A percentile compares a stretch with the other conserved stretches of the same genome.
These are phyloP conservation scores for Protomyces macrosporus DNA, from an alignment of 1,139 yeast species.

Conservation along the genomic window DNA sequence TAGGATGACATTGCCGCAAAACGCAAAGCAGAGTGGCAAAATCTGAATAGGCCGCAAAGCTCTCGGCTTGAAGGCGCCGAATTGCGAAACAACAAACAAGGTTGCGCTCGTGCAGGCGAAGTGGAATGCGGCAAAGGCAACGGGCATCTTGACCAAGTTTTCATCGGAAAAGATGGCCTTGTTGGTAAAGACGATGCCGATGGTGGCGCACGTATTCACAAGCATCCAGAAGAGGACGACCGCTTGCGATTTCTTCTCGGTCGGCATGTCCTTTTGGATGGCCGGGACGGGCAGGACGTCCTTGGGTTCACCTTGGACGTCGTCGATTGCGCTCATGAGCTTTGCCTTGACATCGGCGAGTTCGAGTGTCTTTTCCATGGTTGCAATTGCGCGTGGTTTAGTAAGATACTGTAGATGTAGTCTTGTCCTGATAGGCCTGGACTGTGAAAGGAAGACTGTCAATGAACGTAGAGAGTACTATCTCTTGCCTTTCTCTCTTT, in stretches of 20 bases:
- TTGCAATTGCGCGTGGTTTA: background rate
- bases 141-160: conserved; percentile 21
- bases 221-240: conserved; percentile 24
- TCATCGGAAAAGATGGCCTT: conserved; percentile 24
- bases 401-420: too few relatives aligned
- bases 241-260: conserved; percentile 1
- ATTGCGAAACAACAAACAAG: conserved; percentile 10
- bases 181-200: conserved; percentile 26
- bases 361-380: conserved; percentile 13
- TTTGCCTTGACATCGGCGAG: conserved; percentile 21
- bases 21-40: conserved; percentile 24
- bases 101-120: conserved; percentile 22
- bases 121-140: conserved; percentile 23
- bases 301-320: conserved; percentile 4
- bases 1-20: conserved; percentile 22
- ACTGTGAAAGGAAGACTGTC: too few relatives aligned
- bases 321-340: conserved; percentile 23
- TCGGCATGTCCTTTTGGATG: conserved; percentile 4
- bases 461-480: too few relatives aligned
- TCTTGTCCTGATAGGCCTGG: too few relatives aligned
- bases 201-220: conserved; percentile 20
- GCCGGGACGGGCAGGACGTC: conserved; percentile 17
- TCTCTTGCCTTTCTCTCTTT: too few relatives aligned
- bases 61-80: conserved; percentile 23
- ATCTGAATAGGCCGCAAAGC: conserved; percentile 7